phyloP scores from a whole-genome alignment of 2,329 filamentous ascomycete species.

The Verticillium dahliae region DNA sequence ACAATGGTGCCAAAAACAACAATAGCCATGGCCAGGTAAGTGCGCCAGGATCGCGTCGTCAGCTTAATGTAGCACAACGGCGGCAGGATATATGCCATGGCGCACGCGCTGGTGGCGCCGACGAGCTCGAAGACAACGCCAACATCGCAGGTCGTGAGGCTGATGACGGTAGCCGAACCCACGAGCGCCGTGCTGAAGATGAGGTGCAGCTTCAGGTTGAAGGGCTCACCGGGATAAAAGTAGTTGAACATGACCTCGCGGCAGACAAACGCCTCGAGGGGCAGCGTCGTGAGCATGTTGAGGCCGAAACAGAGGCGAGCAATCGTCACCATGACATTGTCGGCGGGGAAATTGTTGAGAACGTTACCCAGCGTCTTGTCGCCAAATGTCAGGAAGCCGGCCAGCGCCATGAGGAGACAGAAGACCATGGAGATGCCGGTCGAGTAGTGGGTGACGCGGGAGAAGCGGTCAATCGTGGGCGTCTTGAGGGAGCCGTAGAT shows the following conservation, averaged over 20 bases:
- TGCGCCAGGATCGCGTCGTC: conserved; percentile 69
- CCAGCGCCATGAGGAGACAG: conserved; percentile 80
- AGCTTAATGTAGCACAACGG: conserved; percentile 94
- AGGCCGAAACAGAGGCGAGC: conserved; percentile 92
- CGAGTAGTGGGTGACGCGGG: conserved; percentile 87
- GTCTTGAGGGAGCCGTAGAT: conserved; percentile 95
- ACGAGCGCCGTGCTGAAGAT: conserved; percentile 81
- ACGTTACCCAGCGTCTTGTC: conserved; percentile 91
- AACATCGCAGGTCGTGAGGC: conserved; percentile 84
- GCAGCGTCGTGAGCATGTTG: conserved; percentile 97
- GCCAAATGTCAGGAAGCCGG: conserved; percentile 89
- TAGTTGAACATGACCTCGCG: conserved; percentile 94
- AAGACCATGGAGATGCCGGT: conserved; percentile 87
- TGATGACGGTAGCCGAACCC: conserved; percentile 68
- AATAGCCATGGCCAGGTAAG: conserved; percentile 63
- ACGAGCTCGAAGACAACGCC: conserved; percentile 94
- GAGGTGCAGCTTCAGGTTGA: conserved; percentile 77
- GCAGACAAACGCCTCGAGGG: conserved; percentile 95
- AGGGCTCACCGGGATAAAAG: conserved; percentile 61
- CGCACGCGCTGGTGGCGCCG: conserved; percentile 88
- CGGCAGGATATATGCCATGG: conserved; percentile 89
- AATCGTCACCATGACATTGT: conserved; percentile 91
- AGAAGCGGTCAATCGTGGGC: conserved; percentile 92
- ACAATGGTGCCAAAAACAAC: conserved; percentile 75
- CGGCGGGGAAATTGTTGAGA: conserved; percentile 89